A percentile compares a stretch with the other conserved stretches of the same genome.
These are phyloP conservation scores for Neophaeococcomyces mojaviensis DNA, from an alignment of 2,329 filamentous ascomycete species.

Conservation along the genomic window DNA sequence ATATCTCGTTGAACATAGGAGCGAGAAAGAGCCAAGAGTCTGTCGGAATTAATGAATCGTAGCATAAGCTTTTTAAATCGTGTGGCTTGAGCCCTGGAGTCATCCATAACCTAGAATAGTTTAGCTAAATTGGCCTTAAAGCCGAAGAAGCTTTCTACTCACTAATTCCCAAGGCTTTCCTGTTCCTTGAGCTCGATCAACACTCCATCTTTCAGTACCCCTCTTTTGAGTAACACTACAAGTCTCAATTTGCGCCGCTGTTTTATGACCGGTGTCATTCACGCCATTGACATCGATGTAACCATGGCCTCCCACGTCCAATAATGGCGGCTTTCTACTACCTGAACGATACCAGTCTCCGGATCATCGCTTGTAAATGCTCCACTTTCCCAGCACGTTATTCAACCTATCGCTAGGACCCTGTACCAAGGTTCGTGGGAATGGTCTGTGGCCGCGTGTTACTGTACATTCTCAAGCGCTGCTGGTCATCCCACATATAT, in stretches of 20 bases:
- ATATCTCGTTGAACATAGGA: too few relatives aligned
- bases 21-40: too few relatives aligned
- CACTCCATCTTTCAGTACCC: neutral
- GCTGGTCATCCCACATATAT: neutral
- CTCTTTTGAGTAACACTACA: neutral
- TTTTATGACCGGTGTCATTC: neutral
- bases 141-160: constrained; percentile 1
- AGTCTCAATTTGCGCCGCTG: neutral
- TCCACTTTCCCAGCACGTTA: neutral
- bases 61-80: too few relatives aligned
- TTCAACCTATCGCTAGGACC: neutral
- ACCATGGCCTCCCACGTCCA: neutral
- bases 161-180: neutral
- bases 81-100: too few relatives aligned
- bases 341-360: neutral
- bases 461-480: neutral
- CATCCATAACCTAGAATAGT: too few relatives aligned
- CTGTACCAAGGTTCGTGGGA: too few relatives aligned
- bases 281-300: neutral
- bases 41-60: too few relatives aligned
- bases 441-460: too few relatives aligned
- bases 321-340: neutral
- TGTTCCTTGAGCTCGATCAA: neutral
- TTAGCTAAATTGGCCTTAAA: too few relatives aligned
- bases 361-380: constrained; percentile 1